Conservation (phyloP, 257 asterid genomes). For the Solanum neorickii region DNA sequence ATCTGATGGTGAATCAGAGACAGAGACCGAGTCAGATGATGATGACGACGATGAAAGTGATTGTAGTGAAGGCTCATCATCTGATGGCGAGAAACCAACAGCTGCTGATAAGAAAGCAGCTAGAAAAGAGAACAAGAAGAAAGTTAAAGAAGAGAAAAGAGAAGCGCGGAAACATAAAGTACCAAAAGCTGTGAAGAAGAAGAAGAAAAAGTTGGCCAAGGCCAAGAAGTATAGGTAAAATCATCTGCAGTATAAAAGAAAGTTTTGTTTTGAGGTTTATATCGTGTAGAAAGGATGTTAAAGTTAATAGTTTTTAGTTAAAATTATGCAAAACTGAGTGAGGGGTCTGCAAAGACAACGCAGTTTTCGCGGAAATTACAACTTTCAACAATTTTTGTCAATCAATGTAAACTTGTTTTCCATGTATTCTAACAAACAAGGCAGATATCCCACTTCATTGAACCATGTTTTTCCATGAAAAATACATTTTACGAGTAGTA, state of each 20-base stretch:
- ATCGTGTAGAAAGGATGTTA: not conserved
- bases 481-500: not conserved
- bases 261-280: not conserved
- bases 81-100: constrained; percentile 30
- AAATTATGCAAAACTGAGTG: not conserved
- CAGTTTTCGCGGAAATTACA: not conserved
- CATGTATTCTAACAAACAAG: not conserved
- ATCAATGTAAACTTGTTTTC: not conserved
- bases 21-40: constrained; percentile 28
- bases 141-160: constrained; percentile 85
- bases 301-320: not conserved
- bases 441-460: not conserved
- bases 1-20: constrained; percentile 20
- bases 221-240: constrained; percentile 65
- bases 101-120: constrained; percentile 57
- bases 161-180: constrained; percentile 73
- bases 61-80: constrained; percentile 21
- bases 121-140: constrained; percentile 87
- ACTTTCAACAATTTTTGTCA: not conserved
- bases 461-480: not conserved
- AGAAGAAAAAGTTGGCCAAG: constrained; percentile 78
- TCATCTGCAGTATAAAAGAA: not conserved
- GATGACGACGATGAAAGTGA: constrained; percentile 36
- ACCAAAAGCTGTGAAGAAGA: constrained; percentile 79
- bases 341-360: not conserved